Conservation (phyloP, 2,329 filamentous ascomycete genomes). For the Metarhizium sp. region DNA sequence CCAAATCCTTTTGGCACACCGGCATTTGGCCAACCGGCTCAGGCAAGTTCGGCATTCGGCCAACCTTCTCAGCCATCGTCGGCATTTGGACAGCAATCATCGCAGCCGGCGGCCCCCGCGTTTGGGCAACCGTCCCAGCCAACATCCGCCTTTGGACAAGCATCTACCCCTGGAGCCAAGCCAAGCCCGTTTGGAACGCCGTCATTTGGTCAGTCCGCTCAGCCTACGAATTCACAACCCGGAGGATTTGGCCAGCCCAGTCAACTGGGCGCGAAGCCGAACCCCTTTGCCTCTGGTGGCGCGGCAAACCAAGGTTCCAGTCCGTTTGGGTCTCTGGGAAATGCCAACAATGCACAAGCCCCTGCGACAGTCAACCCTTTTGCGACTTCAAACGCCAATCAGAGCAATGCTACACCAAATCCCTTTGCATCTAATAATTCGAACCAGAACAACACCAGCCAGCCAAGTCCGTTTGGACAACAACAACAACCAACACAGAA, state of each 20-base stretch:
- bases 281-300: constrained; percentile 22
- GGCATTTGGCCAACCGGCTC: constrained; percentile 26
- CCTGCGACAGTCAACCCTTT: constrained; percentile 18
- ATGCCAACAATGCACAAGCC: constrained; percentile 10
- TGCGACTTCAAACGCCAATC: constrained; percentile 4
- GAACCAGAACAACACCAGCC: neutral
- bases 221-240: constrained; percentile 15
- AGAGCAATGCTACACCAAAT: constrained; percentile 8
- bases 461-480: constrained; percentile 7
- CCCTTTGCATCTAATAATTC: constrained; percentile 16
- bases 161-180: constrained; percentile 23
- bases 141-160: constrained; percentile 30
- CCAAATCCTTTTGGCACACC: constrained; percentile 25
- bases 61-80: constrained; percentile 17
- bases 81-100: constrained; percentile 30
- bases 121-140: constrained; percentile 34
- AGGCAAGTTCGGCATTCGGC: constrained; percentile 18
- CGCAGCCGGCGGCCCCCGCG: constrained; percentile 22
- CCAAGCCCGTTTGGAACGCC: constrained; percentile 25
- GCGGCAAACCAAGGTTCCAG: constrained; percentile 9
- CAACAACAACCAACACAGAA: constrained; percentile 5
- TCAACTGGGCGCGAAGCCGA: constrained; percentile 27
- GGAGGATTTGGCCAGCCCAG: constrained; percentile 25
- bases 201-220: constrained; percentile 25
- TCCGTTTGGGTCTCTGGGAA: constrained; percentile 15